Percentiles rank a stretch among this genome's conserved stretches.
Conservation (phyloP, 2,329 filamentous ascomycete species). For the Didymella sp. region DNA sequence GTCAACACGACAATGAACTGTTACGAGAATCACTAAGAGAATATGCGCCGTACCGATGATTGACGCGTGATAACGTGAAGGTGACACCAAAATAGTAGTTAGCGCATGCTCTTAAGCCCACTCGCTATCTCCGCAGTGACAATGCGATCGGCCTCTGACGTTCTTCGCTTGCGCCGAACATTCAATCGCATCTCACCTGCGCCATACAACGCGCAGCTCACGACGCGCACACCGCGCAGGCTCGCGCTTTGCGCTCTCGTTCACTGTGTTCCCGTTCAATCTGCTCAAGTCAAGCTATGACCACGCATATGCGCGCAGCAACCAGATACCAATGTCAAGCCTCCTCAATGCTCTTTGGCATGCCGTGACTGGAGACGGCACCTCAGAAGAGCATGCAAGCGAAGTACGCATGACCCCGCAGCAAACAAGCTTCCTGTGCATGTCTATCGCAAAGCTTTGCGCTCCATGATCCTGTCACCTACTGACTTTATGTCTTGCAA, state of each 20-base stretch:
- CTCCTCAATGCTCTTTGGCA: too few species aligned
- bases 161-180: slow-evolving; percentile 23
- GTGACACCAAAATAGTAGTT: not conserved
- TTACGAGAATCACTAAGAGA: not conserved
- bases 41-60: not conserved
- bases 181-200: slow-evolving; percentile 21
- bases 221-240: not conserved
- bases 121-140: slow-evolving; percentile 16
- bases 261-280: too few species aligned
- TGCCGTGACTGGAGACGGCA: too few species aligned
- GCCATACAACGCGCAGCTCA: not conserved
- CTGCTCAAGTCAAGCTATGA: too few species aligned
- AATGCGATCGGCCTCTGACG: slow-evolving; percentile 21
- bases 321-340: too few species aligned
- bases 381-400: too few species aligned
- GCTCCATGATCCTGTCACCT: too few species aligned
- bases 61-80: not conserved
- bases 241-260: not conserved
- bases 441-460: too few species aligned
- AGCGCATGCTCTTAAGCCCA: slow-evolving; percentile 10
- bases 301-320: too few species aligned
- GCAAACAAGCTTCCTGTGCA: not conserved
- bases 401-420: too few species aligned
- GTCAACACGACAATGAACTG: slow-evolving; percentile 8
- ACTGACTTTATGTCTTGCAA: slow-evolving; percentile 32